These are phyloP conservation scores for Chamaecyparis obtusa DNA, from an alignment of 75 land plant species.

Conservation along the genomic window DNA sequence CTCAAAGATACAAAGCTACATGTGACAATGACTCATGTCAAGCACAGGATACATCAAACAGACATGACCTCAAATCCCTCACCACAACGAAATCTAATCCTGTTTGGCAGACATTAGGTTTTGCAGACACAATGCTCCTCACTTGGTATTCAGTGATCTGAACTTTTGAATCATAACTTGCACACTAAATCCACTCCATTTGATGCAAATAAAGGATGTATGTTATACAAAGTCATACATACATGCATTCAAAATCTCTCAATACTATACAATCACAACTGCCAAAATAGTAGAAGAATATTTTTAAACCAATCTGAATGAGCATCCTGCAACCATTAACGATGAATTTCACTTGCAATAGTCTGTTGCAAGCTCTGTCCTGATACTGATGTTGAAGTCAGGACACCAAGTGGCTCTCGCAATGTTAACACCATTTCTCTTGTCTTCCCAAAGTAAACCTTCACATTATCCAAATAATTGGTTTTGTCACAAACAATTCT, in stretches of 20 bases:
- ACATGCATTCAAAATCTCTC: neutral
- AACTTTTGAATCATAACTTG: neutral
- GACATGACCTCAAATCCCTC: neutral
- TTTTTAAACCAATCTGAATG: conserved; percentile 8
- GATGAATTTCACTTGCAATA: conserved; percentile 3
- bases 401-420: conserved; percentile 51
- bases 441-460: conserved; percentile 98
- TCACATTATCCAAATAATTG: conserved; percentile 16
- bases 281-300: neutral
- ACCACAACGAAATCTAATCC: neutral
- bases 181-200: neutral
- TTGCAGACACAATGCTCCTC: neutral
- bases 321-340: neutral
- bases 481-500: neutral
- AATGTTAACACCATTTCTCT: conserved; percentile 91
- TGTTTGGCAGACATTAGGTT: neutral
- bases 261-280: conserved; percentile 5
- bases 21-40: neutral
- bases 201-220: conserved; percentile 10
- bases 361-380: conserved; percentile 12
- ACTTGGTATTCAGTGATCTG: neutral
- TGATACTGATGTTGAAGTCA: conserved; percentile 11
- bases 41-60: neutral
- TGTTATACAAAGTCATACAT: neutral
- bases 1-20: neutral